These are phyloP conservation scores for Fraxinus dipetala DNA, from an alignment of 305 asterid genomes.

Conservation along the genomic window DNA sequence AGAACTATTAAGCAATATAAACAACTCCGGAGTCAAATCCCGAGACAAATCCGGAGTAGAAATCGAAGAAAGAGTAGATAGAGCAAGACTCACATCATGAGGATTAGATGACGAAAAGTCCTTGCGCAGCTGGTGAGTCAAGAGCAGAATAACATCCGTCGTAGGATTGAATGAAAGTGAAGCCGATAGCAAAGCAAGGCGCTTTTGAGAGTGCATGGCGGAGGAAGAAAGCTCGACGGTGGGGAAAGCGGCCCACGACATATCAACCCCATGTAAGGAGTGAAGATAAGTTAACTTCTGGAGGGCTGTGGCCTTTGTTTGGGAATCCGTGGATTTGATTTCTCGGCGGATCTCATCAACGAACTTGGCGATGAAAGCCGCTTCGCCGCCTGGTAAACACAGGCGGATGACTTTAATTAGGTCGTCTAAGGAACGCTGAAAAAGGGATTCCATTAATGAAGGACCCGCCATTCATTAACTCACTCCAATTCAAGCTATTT, in stretches of 20 bases:
- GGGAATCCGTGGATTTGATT: constrained; percentile 73
- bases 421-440: constrained; percentile 85
- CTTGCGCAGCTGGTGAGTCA: constrained; percentile 91
- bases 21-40: constrained; percentile 81
- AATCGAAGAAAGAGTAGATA: constrained; percentile 58
- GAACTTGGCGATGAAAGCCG: constrained; percentile 59
- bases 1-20: constrained; percentile 55
- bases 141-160: constrained; percentile 80
- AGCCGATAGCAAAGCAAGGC: constrained; percentile 73
- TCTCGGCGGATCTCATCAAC: constrained; percentile 89
- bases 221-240: constrained; percentile 85
- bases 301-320: constrained; percentile 70
- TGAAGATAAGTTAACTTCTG: constrained; percentile 84
- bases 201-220: constrained; percentile 55
- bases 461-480: constrained; percentile 45
- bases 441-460: constrained; percentile 82
- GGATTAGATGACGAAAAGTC: constrained; percentile 64
- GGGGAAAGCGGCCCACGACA: constrained; percentile 87
- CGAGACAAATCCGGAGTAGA: constrained; percentile 76
- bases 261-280: constrained; percentile 68
- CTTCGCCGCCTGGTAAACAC: constrained; percentile 41
- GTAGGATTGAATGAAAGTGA: constrained; percentile 78
- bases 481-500: constrained; percentile 1
- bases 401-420: constrained; percentile 73
- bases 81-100: constrained; percentile 78